phyloP scores from a whole-genome alignment of 805 yeast genomes.

The Ogataea thermomethanolica region DNA sequence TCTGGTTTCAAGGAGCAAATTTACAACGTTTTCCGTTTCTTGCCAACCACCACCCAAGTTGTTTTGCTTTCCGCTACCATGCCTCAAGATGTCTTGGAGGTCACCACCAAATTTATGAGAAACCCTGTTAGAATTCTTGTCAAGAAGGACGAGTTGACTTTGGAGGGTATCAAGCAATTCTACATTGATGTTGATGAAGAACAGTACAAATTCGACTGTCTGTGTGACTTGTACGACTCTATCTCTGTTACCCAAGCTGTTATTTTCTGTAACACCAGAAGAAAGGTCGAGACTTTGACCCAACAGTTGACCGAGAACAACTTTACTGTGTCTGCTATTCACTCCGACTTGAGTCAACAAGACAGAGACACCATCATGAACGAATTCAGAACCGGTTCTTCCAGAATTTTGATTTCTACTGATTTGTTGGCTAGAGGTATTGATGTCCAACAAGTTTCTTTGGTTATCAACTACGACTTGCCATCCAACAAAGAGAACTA shows the following conservation, averaged over 20 bases:
- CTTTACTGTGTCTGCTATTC: slow-evolving; percentile 94
- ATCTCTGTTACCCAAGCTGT: slow-evolving; percentile 96
- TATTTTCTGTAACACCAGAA: slow-evolving; percentile 94
- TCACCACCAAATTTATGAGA: slow-evolving; percentile 87
- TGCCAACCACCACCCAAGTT: slow-evolving; percentile 86
- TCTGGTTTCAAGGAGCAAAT: slow-evolving; percentile 96
- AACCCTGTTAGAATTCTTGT: slow-evolving; percentile 93
- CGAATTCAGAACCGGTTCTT: slow-evolving; percentile 90
- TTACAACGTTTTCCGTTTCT: slow-evolving; percentile 79
- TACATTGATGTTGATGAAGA: slow-evolving; percentile 89
- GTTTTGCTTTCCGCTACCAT: slow-evolving; percentile 94
- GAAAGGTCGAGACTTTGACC: slow-evolving; percentile 89
- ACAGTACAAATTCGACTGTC: slow-evolving; percentile 89
- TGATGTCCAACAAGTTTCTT: slow-evolving; percentile 95
- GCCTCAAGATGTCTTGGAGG: slow-evolving; percentile 86
- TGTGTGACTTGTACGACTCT: slow-evolving; percentile 93
- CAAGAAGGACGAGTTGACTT: slow-evolving; percentile 87
- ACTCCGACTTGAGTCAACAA: slow-evolving; percentile 94
- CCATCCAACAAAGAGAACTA: slow-evolving; percentile 93
- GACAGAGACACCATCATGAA: slow-evolving; percentile 94
- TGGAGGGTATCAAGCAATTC: slow-evolving; percentile 93
- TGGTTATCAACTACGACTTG: slow-evolving; percentile 92
- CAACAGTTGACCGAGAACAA: slow-evolving; percentile 72
- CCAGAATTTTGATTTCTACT: slow-evolving; percentile 91
- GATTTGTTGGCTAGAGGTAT: slow-evolving; percentile 98